phyloP scores from a whole-genome alignment of 2,329 filamentous ascomycete genomes.

The Xylaria sp. region DNA sequence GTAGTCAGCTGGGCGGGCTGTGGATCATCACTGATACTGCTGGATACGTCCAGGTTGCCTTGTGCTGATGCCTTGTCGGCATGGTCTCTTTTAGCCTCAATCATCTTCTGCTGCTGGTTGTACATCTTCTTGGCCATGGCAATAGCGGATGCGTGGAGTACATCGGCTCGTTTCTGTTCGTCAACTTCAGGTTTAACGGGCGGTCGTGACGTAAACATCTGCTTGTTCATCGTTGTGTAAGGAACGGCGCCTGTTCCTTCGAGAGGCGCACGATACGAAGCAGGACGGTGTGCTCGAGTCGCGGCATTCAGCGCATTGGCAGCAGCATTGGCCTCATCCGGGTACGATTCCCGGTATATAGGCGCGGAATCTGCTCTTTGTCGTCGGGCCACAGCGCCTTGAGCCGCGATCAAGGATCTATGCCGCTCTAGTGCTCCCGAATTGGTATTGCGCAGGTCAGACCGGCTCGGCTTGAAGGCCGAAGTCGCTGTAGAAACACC shows the following conservation, averaged over 20 bases:
- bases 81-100: conserved; percentile 59
- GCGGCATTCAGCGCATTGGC: conserved; percentile 79
- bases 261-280: conserved; percentile 56
- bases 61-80: conserved; percentile 46
- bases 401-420: conserved; percentile 78
- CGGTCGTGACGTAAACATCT: conserved; percentile 82
- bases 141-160: conserved; percentile 82
- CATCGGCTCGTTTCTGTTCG: conserved; percentile 76
- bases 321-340: conserved; percentile 68
- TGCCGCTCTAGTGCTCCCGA: conserved; percentile 60
- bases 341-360: conserved; percentile 57
- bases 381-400: conserved; percentile 75
- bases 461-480: conserved; percentile 66
- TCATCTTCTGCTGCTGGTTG: conserved; percentile 70
- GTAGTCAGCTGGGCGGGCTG: conserved; percentile 68
- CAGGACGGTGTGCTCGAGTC: conserved; percentile 69
- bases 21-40: conserved; percentile 50
- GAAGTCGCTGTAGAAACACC: conserved; percentile 77
- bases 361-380: conserved; percentile 73
- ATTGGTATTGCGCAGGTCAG: conserved; percentile 56
- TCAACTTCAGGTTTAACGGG: conserved; percentile 77
- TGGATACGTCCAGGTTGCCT: conserved; percentile 47
- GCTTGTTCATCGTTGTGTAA: conserved; percentile 72
- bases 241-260: conserved; percentile 74
- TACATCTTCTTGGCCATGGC: conserved; percentile 94